A percentile compares a stretch with the other conserved stretches of the same genome.
These are phyloP conservation scores for Bipolaris oryzae DNA, from an alignment of 2,329 filamentous ascomycete genomes.

Conservation along the genomic window DNA sequence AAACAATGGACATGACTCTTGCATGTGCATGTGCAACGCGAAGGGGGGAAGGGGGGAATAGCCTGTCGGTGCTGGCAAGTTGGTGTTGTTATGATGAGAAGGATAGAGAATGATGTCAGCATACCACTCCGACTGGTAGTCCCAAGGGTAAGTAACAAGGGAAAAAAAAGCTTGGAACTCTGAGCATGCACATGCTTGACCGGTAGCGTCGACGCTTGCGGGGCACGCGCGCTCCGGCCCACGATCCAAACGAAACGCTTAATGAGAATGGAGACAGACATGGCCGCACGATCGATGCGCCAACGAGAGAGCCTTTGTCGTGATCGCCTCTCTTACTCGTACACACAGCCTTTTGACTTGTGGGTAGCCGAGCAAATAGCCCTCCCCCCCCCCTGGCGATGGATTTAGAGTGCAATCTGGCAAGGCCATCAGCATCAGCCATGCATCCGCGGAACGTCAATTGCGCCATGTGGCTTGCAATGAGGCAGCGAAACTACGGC, in stretches of 20 bases:
- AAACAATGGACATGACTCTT: too few relatives aligned
- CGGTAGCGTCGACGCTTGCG: neutral
- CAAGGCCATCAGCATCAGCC: slow-evolving; percentile 14
- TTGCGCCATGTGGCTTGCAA: neutral
- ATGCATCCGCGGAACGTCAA: neutral
- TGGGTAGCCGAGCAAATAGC: neutral
- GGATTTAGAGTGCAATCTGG: slow-evolving; percentile 8
- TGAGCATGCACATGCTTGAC: neutral
- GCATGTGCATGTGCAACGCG: too few relatives aligned
- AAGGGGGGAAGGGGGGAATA: too few relatives aligned
- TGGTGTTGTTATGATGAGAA: too few relatives aligned
- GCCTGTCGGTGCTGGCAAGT: neutral
- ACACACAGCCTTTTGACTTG: neutral
- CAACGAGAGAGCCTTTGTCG: neutral
- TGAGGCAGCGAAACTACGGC: slow-evolving; percentile 10
- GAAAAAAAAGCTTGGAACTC: neutral
- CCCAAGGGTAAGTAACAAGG: neutral
- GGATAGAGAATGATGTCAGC: neutral
- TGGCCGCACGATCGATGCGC: slow-evolving; percentile 6
- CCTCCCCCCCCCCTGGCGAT: slow-evolving; percentile 2
- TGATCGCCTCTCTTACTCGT: neutral
- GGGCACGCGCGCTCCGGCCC: neutral
- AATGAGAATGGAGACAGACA: neutral
- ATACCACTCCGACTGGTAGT: too few relatives aligned
- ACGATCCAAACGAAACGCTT: neutral